Percentiles rank a stretch among this genome's conserved stretches.
Evolutionary conservation across 371 early-diverging fungal species (phyloP).

Genomic region (Circinella umbellata): DNA sequence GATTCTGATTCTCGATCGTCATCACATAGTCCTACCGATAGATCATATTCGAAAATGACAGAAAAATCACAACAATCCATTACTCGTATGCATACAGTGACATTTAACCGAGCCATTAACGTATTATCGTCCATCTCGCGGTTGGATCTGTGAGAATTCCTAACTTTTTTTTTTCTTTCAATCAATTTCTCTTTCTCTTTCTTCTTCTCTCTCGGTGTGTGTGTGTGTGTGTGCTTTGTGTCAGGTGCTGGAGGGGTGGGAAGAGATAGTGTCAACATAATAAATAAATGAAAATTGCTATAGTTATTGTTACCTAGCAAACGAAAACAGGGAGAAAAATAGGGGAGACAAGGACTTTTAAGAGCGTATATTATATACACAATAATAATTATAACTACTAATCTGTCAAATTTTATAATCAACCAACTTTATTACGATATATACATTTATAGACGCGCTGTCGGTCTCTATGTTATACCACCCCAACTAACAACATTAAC

Average conservation of each 20-base stretch:
- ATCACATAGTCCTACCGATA: not conserved
- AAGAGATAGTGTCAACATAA: not conserved
- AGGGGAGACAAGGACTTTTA: no score
- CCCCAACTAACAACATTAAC: conserved; percentile 33
- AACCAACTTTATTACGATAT: not conserved
- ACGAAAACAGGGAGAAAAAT: not conserved
- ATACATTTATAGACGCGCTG: conserved; percentile 25
- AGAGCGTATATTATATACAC: no score
- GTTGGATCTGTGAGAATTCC: conserved; percentile 38
- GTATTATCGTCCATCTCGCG: conserved; percentile 30
- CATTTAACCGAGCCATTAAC: conserved; percentile 29
- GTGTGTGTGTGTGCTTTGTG: no score
- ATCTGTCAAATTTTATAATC: not conserved
- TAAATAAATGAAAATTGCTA: not conserved
- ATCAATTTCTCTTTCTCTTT: not conserved
- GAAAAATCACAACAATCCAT: conserved; percentile 13
- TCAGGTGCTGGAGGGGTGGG: no score
- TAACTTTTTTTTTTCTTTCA: not conserved
- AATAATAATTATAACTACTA: not conserved
- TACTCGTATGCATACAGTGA: conserved; percentile 19
- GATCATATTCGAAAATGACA: conserved; percentile 1
- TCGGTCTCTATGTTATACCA: conserved; percentile 36
- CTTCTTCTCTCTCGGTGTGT: no score
- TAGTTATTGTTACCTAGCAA: not conserved
- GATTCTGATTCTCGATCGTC: not conserved